Evolutionary conservation across 495 filamentous ascomycete genomes (phyloP), one percentile per base, ranked within the genome.

Genomic region (Podospora didyma): DNA sequence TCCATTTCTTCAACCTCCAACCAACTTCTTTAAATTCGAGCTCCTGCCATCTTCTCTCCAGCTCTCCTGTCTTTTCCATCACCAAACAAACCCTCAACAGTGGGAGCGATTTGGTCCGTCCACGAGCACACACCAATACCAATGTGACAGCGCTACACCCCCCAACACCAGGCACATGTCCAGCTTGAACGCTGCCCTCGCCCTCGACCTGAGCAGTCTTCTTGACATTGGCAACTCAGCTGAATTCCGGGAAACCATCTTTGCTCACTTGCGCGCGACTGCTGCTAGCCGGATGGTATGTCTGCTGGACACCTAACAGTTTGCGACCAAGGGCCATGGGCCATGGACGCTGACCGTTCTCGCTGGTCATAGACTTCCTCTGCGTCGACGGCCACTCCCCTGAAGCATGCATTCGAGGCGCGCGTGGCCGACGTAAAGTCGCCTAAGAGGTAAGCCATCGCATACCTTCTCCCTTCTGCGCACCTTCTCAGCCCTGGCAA

Each of bases 381-480:
- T 58, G 70, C 83, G 51, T 87, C 87, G 51, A 85, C 84, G 17
- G 75, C 87, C 31, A 87, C 81, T 69, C 85, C 87, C 49, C 74
- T 78, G 68, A 82, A 81, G 75, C 86, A 86, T 69, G 70, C 63
- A 48, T 97, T 96, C 73, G 88, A 92, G 63, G 77, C 81, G 70
- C 89, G 87, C 62, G 83, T 91, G 22, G 88, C 95, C 49, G 91
- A 95, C 59, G 83, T 93, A 57, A 92, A 90, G 67, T 82, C 89
- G 20, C 89, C 88, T 41, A 97, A 97, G 74, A 88, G 84, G 94
- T 97, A 86, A 77, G 89, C 78, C 12, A 28, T 52, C 34, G 22
- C 23, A 19, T 39, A 20, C 49, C 45, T 35, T 39, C 58, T 42
- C 62, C 53, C 53, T 42, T 22, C 44, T 41, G 31, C 58, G 62